Base-by-base conservation (phyloP, 2,329 filamentous ascomycete genomes). In the Podosphaera xanthii region DNA sequence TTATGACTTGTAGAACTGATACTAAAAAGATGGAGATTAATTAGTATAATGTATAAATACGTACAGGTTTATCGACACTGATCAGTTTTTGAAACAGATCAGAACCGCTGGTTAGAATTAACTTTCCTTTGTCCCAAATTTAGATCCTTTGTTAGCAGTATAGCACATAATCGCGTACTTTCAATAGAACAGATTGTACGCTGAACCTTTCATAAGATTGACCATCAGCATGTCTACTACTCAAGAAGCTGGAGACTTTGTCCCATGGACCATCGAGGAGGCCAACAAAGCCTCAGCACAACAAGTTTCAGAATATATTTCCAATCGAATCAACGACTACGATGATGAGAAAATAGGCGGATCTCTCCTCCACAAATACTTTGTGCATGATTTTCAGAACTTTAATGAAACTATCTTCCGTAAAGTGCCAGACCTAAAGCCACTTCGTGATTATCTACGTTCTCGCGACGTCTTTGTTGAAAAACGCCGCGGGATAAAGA, bases 231-330 rank as follows among this genome's bases (percentile, higher is more conserved):
- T 53, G 50, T 35, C 50, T n/a, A 35, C 8, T 35, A 53, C 30
- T 14, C 30, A 36, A 35, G 33, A 35, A 53, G 33, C 50, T 5
- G 33, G 1, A 34, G 50, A 53, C 33, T 34, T 53, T 35, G 50
- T 36, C 6, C 33, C 33, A n/a, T 36, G 50, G 3, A 36, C 33
- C 9, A 53, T 53, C 31, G 77, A 64, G 73, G 4, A 34, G 31
- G 50, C 33, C 50, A 36, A 53, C 50, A 53, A 53, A n/a, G 50
- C 50, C 33, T 34, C 50, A 53, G n/a, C 50, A 6, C 36, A 36
- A 53, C 50, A 53, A 36, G 8, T 36, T 10, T 36, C 33, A 30
- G 50, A 53, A 34, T 53, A 53, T n/a, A 36, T 36, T n/a, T 10
- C 33, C 30, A 35, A 53, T 53, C 12, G 3, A 10, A 53, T 53